Conservation (phyloP, 805 yeast species). For the Saitoella complicata region DNA sequence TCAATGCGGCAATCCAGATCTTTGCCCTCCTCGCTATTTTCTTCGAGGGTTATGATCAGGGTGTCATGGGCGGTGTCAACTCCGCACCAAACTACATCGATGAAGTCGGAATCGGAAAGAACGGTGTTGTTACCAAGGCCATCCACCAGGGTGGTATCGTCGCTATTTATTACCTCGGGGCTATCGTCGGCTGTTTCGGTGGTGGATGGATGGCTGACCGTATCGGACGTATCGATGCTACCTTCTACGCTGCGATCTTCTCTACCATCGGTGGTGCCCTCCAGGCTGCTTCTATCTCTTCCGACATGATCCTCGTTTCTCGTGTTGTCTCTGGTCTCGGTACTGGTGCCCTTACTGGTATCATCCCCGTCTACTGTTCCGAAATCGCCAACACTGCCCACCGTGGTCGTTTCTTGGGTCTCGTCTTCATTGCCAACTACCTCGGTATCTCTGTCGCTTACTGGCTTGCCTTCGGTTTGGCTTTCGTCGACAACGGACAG, state of each 20-base stretch:
- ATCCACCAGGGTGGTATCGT: slow-evolving; percentile 20
- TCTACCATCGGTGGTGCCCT: slow-evolving; percentile 6
- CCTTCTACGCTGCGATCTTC: slow-evolving; percentile 2
- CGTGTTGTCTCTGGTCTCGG: slow-evolving; percentile 18
- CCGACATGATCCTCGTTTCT: slow-evolving; percentile 6
- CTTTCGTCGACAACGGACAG: slow-evolving; percentile 23
- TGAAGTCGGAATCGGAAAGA: slow-evolving; percentile 4
- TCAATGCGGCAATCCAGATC: neutral
- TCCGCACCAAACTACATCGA: slow-evolving; percentile 12
- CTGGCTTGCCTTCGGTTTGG: slow-evolving; percentile 53
- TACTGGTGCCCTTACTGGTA: slow-evolving; percentile 15
- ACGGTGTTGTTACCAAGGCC: slow-evolving; percentile 14
- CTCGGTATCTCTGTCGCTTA: slow-evolving; percentile 54
- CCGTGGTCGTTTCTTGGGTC: slow-evolving; percentile 35
- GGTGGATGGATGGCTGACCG: slow-evolving; percentile 6
- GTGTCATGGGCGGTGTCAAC: slow-evolving; percentile 26
- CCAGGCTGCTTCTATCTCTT: slow-evolving; percentile 6
- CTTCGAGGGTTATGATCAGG: slow-evolving; percentile 29
- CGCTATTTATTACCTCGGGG: slow-evolving; percentile 21
- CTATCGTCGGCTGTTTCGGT: slow-evolving; percentile 8
- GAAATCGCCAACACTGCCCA: slow-evolving; percentile 48
- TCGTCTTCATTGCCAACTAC: slow-evolving; percentile 39
- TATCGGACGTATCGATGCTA: slow-evolving; percentile 4
- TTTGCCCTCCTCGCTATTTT: slow-evolving; percentile 18
- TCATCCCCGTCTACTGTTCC: slow-evolving; percentile 59